Evolutionary conservation across 768 basidiomycete species (phyloP).

Genomic region (Calocybe cyanea): DNA sequence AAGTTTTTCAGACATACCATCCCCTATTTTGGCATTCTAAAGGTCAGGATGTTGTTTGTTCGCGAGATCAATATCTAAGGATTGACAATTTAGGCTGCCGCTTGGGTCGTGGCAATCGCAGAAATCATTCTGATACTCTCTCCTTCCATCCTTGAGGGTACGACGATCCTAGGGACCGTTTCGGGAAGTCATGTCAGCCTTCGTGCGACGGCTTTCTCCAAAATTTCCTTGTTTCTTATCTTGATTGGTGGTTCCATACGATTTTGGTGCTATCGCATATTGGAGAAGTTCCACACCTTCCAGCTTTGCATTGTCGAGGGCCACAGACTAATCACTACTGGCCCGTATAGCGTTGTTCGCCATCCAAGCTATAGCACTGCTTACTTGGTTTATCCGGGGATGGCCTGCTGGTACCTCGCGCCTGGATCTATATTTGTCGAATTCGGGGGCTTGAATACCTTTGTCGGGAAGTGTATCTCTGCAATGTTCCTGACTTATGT

Average conservation of each 20-base stretch:
- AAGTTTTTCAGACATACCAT: too few species aligned
- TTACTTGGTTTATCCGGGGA: neutral
- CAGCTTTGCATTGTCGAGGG: neutral
- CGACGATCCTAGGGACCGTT: too few species aligned
- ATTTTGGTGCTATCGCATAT: neutral
- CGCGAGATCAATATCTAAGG: too few species aligned
- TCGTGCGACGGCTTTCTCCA: too few species aligned
- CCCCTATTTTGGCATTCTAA: too few species aligned
- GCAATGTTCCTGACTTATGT: neutral
- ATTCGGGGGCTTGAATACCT: neutral
- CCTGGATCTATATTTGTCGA: neutral
- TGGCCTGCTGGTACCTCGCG: neutral
- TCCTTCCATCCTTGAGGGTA: too few species aligned
- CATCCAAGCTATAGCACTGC: conserved; percentile 3
- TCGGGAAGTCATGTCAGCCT: too few species aligned
- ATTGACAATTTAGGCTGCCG: too few species aligned
- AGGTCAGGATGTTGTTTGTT: too few species aligned
- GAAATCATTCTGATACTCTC: too few species aligned
- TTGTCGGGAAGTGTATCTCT: neutral
- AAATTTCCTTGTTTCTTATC: too few species aligned
- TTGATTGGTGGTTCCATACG: neutral
- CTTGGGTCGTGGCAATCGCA: too few species aligned
- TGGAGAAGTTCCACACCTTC: conserved; percentile 3
- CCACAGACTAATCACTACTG: neutral
- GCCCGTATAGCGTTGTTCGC: neutral